Conservation (phyloP, 192 early-diverging fungal genomes). For the Umbelopsis ramanniana region DNA sequence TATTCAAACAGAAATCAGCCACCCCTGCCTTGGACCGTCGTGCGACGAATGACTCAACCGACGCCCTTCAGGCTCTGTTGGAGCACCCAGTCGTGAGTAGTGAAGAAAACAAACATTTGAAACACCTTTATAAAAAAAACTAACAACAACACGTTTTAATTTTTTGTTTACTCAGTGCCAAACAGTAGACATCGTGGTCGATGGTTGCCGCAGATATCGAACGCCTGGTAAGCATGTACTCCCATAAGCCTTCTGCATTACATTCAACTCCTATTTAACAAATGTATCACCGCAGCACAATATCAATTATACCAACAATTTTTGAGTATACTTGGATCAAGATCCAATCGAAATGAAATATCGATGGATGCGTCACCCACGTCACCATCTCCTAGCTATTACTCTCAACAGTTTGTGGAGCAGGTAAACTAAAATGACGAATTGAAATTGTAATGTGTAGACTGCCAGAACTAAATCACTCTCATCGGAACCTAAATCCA, state of each 20-base stretch:
- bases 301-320: constrained; percentile 21
- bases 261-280: background rate
- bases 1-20: constrained; percentile 25
- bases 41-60: background rate
- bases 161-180: constrained; percentile 8
- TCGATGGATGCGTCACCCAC: constrained; percentile 4
- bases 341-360: constrained; percentile 20
- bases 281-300: background rate
- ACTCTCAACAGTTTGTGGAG: background rate
- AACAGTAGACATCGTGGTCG: constrained; percentile 17
- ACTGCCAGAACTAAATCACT: background rate
- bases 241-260: background rate
- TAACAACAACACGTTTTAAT: background rate
- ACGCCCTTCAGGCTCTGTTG: background rate
- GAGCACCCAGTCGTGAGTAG: constrained; percentile 10
- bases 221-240: background rate
- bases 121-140: background rate
- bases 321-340: constrained; percentile 14
- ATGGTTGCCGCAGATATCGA: constrained; percentile 21
- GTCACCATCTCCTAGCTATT: background rate
- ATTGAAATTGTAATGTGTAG: background rate
- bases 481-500: background rate
- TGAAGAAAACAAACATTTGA: constrained; percentile 7
- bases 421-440: background rate
- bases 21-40: background rate